Conservation (phyloP, 768 basidiomycete genomes). For the Aureoboletus auriporus region DNA sequence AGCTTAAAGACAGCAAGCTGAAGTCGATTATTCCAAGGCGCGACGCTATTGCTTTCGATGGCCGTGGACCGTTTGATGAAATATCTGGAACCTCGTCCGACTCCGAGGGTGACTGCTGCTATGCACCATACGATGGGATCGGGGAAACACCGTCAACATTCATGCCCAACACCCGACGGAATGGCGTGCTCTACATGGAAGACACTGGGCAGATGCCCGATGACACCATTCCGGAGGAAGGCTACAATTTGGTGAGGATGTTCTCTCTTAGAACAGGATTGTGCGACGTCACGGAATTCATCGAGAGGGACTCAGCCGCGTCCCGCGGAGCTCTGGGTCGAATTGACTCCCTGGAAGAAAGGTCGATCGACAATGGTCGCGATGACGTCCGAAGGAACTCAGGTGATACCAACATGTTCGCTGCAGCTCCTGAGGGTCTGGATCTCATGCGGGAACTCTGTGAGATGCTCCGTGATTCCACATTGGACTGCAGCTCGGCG, state of each 20-base stretch:
- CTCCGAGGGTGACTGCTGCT: not conserved
- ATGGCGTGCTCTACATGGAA: too few relatives aligned
- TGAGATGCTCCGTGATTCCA: slow-evolving; percentile 12
- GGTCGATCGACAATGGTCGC: not conserved
- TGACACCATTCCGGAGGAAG: not conserved
- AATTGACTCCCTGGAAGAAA: too few relatives aligned
- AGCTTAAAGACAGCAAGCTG: not conserved
- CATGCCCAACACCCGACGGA: not conserved
- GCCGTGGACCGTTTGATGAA: too few relatives aligned
- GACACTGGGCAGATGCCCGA: too few relatives aligned
- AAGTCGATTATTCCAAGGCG: not conserved
- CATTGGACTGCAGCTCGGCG: slow-evolving; percentile 4
- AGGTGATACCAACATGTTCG: not conserved
- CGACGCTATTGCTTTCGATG: not conserved
- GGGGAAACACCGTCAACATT: not conserved
- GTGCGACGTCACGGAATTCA: not conserved
- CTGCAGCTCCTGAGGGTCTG: not conserved
- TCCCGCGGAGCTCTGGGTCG: not conserved
- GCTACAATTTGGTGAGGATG: not conserved
- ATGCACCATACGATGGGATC: not conserved
- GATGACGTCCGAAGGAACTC: not conserved
- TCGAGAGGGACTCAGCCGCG: not conserved
- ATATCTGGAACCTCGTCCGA: not conserved
- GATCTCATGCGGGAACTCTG: slow-evolving; percentile 15
- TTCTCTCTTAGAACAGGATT: not conserved